Conservation (phyloP, 306 rosid species). For the Senna siamea region DNA sequence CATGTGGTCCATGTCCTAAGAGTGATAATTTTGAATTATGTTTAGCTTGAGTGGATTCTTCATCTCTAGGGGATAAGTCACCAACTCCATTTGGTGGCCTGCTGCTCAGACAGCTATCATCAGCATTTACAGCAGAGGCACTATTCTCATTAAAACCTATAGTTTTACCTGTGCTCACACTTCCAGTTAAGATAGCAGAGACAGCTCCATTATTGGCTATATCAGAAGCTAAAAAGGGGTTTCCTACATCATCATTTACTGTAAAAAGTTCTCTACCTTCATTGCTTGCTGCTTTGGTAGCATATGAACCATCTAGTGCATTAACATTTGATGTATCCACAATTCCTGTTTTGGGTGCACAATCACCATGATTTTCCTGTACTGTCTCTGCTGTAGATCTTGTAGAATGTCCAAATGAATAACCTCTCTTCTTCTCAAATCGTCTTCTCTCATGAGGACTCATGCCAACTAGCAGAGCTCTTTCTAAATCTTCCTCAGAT, state of each 20-base stretch:
- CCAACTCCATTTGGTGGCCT: slow-evolving; percentile 43
- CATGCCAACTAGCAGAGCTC: slow-evolving; percentile 86
- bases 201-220: slow-evolving; percentile 44
- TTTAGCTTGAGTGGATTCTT: slow-evolving; percentile 44
- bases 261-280: slow-evolving; percentile 36
- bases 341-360: slow-evolving; percentile 34
- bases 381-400: slow-evolving; percentile 42
- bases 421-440: slow-evolving; percentile 70
- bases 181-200: slow-evolving; percentile 37
- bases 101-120: slow-evolving; percentile 33
- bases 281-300: slow-evolving; percentile 28
- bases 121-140: slow-evolving; percentile 39
- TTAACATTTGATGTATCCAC: slow-evolving; percentile 37
- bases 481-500: slow-evolving; percentile 79
- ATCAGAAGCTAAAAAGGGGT: slow-evolving; percentile 43
- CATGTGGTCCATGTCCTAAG: slow-evolving; percentile 97
- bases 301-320: slow-evolving; percentile 40
- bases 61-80: slow-evolving; percentile 36
- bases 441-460: slow-evolving; percentile 83
- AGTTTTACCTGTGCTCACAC: slow-evolving; percentile 34
- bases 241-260: slow-evolving; percentile 41
- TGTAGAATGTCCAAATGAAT: slow-evolving; percentile 51
- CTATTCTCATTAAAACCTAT: slow-evolving; percentile 33
- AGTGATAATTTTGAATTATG: slow-evolving; percentile 73
- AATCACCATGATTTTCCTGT: slow-evolving; percentile 45